Evolutionary conservation across 139 green algal genomes (phyloP), one percentile per base, ranked within the genome.

Genomic region (Picochlorum sp.): DNA sequence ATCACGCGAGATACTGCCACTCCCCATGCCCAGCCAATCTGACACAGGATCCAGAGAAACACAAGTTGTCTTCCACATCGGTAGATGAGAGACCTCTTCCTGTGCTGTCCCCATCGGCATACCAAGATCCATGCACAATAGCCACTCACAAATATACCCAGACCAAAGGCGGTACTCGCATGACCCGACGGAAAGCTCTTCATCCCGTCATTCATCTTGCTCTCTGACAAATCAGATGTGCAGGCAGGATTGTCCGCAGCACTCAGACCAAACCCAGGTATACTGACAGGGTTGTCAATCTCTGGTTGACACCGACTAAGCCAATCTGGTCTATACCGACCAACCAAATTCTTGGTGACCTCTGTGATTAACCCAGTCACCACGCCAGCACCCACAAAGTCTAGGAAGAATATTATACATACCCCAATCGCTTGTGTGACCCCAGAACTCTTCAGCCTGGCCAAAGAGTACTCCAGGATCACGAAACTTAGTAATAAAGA

Each of bases 351-450:
- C 52, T 82, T 82, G 3, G 49, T 31, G 37, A 76, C 54, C 63
- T 76, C 49, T 11, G 75, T 81, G 47, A 72, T 41, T 21, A 70
- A 23, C 2, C 38, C 49, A 18, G 60, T 68, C 14, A 76, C 58
- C 1, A 58, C 31, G 21, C 71, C 74, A 23, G 72, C 67, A 54
- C 21, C 47, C 10, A 75, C 75, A 13, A 82, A 41, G 21, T 73
- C 20, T 31, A 82, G 73, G 55, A 77, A 64, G n/a, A 81, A 60
- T 15, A 26, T 18, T 16, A 66, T 66, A 3, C 73, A 54, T 21
- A 74, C n/a, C 0, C 57, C 75, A 13, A 61, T 52, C 34, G 65
- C 55, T 69, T 4, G 47, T 62, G 6, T 37, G 20, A 16, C 9
- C 13, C 51, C 20, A 54, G 47, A 18, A 13, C 16, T 21, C 58